These are phyloP conservation scores for Chaetomidium leptoderma DNA, from an alignment of 495 filamentous ascomycete species.

Conservation along the genomic window DNA sequence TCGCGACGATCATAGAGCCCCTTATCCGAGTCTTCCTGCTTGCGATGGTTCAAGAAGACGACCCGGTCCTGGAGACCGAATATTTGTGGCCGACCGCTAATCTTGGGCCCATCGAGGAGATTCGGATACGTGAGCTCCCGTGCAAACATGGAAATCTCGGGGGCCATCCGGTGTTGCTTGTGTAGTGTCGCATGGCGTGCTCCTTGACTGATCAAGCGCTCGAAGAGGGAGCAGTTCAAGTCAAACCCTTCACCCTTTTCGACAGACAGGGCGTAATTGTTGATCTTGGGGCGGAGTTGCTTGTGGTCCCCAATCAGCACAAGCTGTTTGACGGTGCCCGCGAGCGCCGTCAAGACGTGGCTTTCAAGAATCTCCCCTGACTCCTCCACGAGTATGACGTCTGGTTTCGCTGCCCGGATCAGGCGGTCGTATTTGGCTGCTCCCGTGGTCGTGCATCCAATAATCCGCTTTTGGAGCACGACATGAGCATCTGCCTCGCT, in stretches of 20 bases:
- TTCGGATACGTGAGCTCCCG: slow-evolving; percentile 59
- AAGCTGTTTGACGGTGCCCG: slow-evolving; percentile 57
- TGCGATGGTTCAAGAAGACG: slow-evolving; percentile 61
- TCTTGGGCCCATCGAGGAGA: slow-evolving; percentile 56
- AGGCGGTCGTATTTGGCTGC: slow-evolving; percentile 59
- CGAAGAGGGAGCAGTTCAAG: slow-evolving; percentile 68
- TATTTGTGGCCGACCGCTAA: slow-evolving; percentile 44
- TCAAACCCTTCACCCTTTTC: slow-evolving; percentile 67
- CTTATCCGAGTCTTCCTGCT: slow-evolving; percentile 47
- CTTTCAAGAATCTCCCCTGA: slow-evolving; percentile 75
- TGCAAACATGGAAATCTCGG: slow-evolving; percentile 63
- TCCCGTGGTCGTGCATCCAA: slow-evolving; percentile 72
- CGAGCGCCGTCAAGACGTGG: slow-evolving; percentile 62
- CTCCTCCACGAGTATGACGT: slow-evolving; percentile 67
- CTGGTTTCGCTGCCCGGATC: slow-evolving; percentile 48
- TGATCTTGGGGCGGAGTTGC: slow-evolving; percentile 69
- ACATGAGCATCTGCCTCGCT: slow-evolving; percentile 44
- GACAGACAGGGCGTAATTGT: slow-evolving; percentile 58
- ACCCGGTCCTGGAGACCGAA: slow-evolving; percentile 59
- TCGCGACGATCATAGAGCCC: slow-evolving; percentile 51
- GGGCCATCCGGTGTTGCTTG: slow-evolving; percentile 68
- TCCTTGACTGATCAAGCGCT: slow-evolving; percentile 57
- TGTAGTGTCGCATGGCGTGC: slow-evolving; percentile 53
- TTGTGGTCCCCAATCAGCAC: slow-evolving; percentile 75
- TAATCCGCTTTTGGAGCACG: slow-evolving; percentile 55